Percentiles rank a stretch among this genome's conserved stretches.
Evolutionary conservation across 345 rosid genomes (phyloP).

Genomic region (Pistacia integerrima): DNA sequence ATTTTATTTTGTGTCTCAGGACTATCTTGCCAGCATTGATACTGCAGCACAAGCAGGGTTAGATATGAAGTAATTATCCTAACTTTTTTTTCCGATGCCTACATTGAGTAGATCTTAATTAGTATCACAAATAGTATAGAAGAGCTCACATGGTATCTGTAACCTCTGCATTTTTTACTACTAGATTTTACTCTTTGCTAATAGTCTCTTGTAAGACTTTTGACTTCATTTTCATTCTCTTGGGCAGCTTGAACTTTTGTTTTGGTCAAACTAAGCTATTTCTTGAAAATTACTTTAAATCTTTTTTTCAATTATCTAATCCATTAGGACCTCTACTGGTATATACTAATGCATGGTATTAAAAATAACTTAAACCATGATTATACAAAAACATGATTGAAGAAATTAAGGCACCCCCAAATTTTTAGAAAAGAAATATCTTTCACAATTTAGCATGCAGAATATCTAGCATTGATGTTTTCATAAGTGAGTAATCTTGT

Average conservation of each 20-base stretch:
- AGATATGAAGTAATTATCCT: conserved; percentile 63
- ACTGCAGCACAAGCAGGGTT: conserved; percentile 57
- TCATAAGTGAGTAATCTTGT: not conserved
- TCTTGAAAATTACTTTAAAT: not conserved
- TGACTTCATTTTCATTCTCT: not conserved
- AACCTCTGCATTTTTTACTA: not conserved
- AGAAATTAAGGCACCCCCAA: not conserved
- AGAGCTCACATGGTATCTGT: not conserved
- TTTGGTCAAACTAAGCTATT: not conserved
- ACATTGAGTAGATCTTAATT: conserved; percentile 11
- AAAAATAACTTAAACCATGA: not conserved
- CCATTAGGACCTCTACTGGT: not conserved
- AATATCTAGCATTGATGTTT: not conserved
- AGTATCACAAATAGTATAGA: not conserved
- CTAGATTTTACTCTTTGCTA: not conserved
- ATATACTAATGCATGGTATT: not conserved
- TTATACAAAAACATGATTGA: not conserved
- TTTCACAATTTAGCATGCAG: not conserved
- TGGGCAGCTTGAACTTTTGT: not conserved
- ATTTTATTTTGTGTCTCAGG: conserved; percentile 51
- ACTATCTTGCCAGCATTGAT: conserved; percentile 82
- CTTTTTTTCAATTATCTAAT: not conserved
- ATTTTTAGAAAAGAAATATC: not conserved
- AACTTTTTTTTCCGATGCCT: conserved; percentile 18
- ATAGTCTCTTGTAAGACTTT: not conserved